Percentiles rank a stretch among this genome's conserved stretches.
Conservation (phyloP, 2,329 filamentous ascomycete species). For the Didymella pinodella region DNA sequence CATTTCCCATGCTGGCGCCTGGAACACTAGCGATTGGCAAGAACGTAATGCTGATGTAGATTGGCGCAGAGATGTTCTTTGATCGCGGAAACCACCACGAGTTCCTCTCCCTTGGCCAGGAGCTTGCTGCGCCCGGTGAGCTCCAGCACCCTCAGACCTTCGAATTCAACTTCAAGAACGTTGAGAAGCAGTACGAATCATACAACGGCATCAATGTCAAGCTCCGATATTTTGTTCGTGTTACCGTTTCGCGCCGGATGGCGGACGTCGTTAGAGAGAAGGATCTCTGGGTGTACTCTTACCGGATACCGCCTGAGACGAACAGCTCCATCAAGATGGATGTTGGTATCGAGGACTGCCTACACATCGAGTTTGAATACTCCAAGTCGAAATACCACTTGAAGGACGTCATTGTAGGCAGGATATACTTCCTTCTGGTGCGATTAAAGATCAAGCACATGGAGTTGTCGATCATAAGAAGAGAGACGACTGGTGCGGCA, state of each 20-base stretch:
- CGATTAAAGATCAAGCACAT: constrained; percentile 99
- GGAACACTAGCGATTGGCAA: neutral
- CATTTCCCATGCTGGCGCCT: constrained; percentile 8
- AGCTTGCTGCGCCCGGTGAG: constrained; percentile 95
- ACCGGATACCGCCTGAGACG: constrained; percentile 96
- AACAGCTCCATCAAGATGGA: constrained; percentile 99
- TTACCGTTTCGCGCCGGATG: constrained; percentile 96
- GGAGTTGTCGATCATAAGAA: constrained; percentile 96
- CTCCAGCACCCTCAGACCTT: constrained; percentile 98
- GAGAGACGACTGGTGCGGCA: constrained; percentile 94
- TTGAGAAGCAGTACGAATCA: constrained; percentile 99
- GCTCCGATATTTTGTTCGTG: constrained; percentile 96
- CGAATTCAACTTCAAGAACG: constrained; percentile 99
- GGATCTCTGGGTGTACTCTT: constrained; percentile 99
- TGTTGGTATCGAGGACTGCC: constrained; percentile 97
- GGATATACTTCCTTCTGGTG: constrained; percentile 98
- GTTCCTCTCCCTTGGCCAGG: constrained; percentile 95
- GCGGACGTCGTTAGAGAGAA: constrained; percentile 98
- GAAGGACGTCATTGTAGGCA: constrained; percentile 97
- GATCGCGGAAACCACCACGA: constrained; percentile 99
- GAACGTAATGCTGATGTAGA: constrained; percentile 21
- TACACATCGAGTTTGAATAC: constrained; percentile 99
- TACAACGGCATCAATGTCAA: constrained; percentile 99
- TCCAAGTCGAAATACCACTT: constrained; percentile 99
- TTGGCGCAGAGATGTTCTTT: constrained; percentile 91